A percentile compares a stretch with the other conserved stretches of the same genome.
phyloP scores from a whole-genome alignment of 257 asterid genomes.

The Salvia rosmarinus region DNA sequence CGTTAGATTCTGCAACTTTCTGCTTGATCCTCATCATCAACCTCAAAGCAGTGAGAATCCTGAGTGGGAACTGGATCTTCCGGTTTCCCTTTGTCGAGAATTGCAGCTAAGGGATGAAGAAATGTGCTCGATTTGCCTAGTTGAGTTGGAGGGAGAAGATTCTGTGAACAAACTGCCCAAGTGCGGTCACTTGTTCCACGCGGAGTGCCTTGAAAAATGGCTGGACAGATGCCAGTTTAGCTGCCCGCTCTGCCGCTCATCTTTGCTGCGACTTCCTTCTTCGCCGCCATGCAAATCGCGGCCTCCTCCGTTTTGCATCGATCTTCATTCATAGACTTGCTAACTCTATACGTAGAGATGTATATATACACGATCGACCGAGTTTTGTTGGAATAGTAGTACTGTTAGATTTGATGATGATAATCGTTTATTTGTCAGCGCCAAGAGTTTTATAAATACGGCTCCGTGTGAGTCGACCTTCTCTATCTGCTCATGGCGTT shows the following conservation, averaged over 20 bases:
- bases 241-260: conserved; percentile 70
- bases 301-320: conserved; percentile 20
- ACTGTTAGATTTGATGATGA: too few species aligned
- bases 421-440: too few species aligned
- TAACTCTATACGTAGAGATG: too few species aligned
- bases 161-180: conserved; percentile 51
- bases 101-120: conserved; percentile 21
- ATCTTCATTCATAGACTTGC: neutral
- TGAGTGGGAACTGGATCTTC: conserved; percentile 42
- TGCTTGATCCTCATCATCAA: conserved; percentile 46
- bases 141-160: conserved; percentile 51
- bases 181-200: conserved; percentile 67
- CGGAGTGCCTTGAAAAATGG: conserved; percentile 63
- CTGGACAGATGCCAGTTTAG: conserved; percentile 55
- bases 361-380: too few species aligned
- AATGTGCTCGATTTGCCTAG: conserved; percentile 62
- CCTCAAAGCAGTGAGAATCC: conserved; percentile 17
- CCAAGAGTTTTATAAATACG: too few species aligned
- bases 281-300: conserved; percentile 45
- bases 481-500: too few species aligned
- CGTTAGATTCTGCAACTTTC: conserved; percentile 27
- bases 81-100: conserved; percentile 26
- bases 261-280: conserved; percentile 37
- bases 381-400: too few species aligned
- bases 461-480: too few species aligned